Base-by-base conservation (phyloP, 495 filamentous ascomycete species). In the Penicillium riverlandense region DNA sequence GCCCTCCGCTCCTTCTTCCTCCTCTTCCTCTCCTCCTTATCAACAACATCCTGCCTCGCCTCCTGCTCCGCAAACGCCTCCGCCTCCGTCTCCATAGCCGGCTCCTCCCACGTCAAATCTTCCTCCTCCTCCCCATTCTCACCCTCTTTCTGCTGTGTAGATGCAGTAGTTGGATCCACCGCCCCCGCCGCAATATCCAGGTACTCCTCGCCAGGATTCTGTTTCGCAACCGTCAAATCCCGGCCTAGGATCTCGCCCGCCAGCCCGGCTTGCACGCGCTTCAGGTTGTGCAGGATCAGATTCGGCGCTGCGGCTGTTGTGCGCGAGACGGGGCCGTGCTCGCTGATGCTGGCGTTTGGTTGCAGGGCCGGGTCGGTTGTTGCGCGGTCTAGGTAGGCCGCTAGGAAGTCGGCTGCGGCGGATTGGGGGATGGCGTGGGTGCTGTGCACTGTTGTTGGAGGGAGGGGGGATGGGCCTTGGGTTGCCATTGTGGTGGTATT, bases 181-280 rank as follows among this genome's bases (percentile, higher is more conserved):
- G 39, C 10, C 39, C 37, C 49, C 40, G 50, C 53, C 22, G 52
- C 52, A 49, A 55, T 45, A 45, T 54, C 54, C 45, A 58, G 37
- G 22, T 58, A 61, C 0, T 63, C 55, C 47, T 57, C 60, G 27
- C 52, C 56, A n/a, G 59, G 55, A 16, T 65, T 62, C 43, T 62
- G 46, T 55, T 70, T 65, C 11, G 58, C 56, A 27, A 70, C 57
- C 22, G 67, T 58, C 40, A 74, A 40, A 53, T 80, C 77, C 1
- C 62, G 62, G 7, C 62, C 76, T 29, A 82, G 49, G 15, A 71
- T 65, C 54, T 84, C 78, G 6, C 82, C 82, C 0, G 72, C 63
- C 12, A 84, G 61, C 11, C 83, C 84, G 1, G 77, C 78, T 57
- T 83, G 77, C 8, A 86, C 76, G 14, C 84, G 75, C 55, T 77